A percentile compares a stretch with the other conserved stretches of the same genome.
Conservation (phyloP, 495 filamentous ascomycete genomes). For the Friedmanniomyces endolithicus region DNA sequence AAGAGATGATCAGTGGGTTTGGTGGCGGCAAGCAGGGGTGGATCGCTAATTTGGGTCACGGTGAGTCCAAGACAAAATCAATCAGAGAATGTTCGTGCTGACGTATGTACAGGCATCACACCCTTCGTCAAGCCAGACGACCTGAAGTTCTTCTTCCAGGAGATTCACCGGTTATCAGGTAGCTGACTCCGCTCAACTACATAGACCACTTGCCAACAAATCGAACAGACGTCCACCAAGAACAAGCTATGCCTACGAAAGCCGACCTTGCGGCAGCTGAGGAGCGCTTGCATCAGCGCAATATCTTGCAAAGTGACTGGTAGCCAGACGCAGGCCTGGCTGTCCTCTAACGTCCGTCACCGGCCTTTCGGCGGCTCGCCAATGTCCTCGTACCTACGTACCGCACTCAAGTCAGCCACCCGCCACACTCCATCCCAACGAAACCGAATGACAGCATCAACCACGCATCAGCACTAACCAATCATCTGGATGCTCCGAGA, state of each 20-base stretch:
- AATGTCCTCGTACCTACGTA: conserved; percentile 61
- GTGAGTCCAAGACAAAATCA: conserved; percentile 34
- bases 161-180: conserved; percentile 60
- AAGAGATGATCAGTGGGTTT: conserved; percentile 79
- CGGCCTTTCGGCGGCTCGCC: conserved; percentile 23
- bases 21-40: conserved; percentile 74
- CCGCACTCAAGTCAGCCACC: conserved; percentile 1
- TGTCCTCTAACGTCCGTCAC: not conserved
- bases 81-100: not conserved
- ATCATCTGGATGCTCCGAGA: conserved; percentile 51
- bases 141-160: conserved; percentile 83
- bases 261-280: conserved; percentile 7
- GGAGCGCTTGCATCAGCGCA: conserved; percentile 16
- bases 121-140: conserved; percentile 87
- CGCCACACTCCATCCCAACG: not conserved
- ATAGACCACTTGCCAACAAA: conserved; percentile 11
- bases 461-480: conserved; percentile 11
- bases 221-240: conserved; percentile 10
- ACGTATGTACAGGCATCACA: conserved; percentile 54
- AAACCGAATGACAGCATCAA: not conserved
- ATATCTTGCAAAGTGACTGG: conserved; percentile 18
- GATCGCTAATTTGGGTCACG: conserved; percentile 84
- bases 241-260: conserved; percentile 2
- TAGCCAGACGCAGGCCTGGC: conserved; percentile 10
- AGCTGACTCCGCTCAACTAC: conserved; percentile 11